Evolutionary conservation across 129 eudicot genomes (phyloP).

Genomic region (Lonicera japonica): DNA sequence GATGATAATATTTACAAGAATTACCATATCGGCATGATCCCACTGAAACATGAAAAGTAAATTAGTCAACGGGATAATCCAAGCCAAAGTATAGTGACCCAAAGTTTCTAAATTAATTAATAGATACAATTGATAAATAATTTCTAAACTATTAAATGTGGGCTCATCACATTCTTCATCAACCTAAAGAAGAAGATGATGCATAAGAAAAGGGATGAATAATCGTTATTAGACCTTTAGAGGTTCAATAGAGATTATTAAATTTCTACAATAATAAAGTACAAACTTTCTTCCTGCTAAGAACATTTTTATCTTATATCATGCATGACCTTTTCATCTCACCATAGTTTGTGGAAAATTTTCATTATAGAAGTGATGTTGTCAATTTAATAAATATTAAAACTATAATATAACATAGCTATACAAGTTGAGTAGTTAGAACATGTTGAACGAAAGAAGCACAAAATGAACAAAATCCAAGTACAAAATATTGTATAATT

Average conservation of each 20-base stretch:
- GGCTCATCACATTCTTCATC: too few species aligned
- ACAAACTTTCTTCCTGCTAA: background rate
- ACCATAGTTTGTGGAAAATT: background rate
- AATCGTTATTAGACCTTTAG: background rate
- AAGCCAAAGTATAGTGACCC: background rate
- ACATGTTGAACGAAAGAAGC: too few species aligned
- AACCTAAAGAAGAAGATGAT: too few species aligned
- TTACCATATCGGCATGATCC: slow-evolving; percentile 85
- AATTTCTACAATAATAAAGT: too few species aligned
- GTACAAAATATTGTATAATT: too few species aligned
- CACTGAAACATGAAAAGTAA: slow-evolving; percentile 28
- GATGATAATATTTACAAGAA: slow-evolving; percentile 75
- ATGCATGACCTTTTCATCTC: background rate
- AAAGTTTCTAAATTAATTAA: background rate
- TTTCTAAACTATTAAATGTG: too few species aligned
- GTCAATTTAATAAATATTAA: too few species aligned
- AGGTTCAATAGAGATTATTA: too few species aligned
- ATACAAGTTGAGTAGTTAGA: too few species aligned
- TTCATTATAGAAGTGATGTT: background rate
- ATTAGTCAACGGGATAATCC: slow-evolving; percentile 10
- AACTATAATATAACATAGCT: too few species aligned
- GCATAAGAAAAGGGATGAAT: background rate
- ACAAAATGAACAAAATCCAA: too few species aligned
- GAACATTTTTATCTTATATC: too few species aligned
- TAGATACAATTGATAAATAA: background rate